Base-by-base conservation (phyloP, 371 early-diverging fungal genomes). In the Rhizopus arrhizus region DNA sequence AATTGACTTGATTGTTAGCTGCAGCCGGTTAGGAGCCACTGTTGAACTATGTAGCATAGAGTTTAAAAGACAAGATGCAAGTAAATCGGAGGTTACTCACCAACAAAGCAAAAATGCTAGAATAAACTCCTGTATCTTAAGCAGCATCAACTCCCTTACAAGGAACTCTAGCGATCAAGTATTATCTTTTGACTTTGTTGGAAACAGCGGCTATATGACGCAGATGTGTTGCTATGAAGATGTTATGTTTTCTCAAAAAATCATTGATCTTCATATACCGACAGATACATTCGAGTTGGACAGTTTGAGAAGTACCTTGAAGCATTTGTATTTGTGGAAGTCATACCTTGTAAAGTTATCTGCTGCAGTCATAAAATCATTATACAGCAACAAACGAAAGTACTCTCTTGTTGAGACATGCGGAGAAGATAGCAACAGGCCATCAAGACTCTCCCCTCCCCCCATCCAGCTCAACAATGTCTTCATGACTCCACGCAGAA, bases 41-140 rank as follows among this genome's bases (percentile, higher is more conserved):
- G 61, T 53, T 38, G 61, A 61, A 53, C 47, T 61, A 48, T 61
- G 61, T n/a, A 53, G 53, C 61, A 61, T 61, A 16, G 54, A 61
- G 15, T 61, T 61, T 47, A 61, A 61, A 61, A 61, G 31, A 47
- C 38, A 61, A 40, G 61, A 61, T 61, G 40, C 53, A 54, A 61
- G 48, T n/a, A 53, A 22, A 6, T 53, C 54, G 32, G 53, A 38
- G 46, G 36, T 48, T n/a, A 61, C n/a, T 35, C 48, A 53, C 46
- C 54, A 61, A 61, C 40, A 61, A 54, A 53, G 42, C 40, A 61
- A 61, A 48, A 61, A 60, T 60, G 61, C 61, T 29, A 60, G 53
- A 38, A 53, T 53, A 45, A 60, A 60, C 40, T 53, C 54, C 38
- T 53, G 53, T 53, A 60, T 60, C 38, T 46, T 60, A n/a, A 60